A percentile compares a stretch with the other conserved stretches of the same genome.
Conservation (phyloP, 129 eudicot species). For the Logfia minima region DNA sequence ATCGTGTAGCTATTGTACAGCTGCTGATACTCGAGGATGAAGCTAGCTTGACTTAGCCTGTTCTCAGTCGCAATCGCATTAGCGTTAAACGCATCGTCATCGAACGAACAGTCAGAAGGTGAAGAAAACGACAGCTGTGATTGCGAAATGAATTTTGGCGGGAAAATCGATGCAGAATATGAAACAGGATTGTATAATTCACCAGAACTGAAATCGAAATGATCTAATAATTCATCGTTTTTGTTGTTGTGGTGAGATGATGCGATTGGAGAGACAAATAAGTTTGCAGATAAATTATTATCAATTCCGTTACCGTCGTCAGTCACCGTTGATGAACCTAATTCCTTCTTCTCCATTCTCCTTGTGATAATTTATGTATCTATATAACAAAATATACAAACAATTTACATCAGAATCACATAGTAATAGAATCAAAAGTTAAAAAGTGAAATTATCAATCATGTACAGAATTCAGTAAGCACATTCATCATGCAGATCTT, state of each 20-base stretch:
- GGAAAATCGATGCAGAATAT: conserved; percentile 44
- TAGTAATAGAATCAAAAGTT: neutral
- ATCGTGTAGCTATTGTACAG: conserved; percentile 54
- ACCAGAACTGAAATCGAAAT: conserved; percentile 40
- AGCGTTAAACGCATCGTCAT: conserved; percentile 38
- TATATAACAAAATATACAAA: conserved; percentile 10
- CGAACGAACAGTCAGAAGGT: conserved; percentile 55
- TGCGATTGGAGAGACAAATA: conserved; percentile 41
- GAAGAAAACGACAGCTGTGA: conserved; percentile 45
- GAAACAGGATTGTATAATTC: conserved; percentile 42
- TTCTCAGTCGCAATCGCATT: conserved; percentile 42
- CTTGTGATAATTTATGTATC: conserved; percentile 24
- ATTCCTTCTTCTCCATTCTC: conserved; percentile 53
- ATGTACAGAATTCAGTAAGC: neutral
- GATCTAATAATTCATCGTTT: conserved; percentile 11
- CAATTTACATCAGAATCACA: conserved; percentile 1
- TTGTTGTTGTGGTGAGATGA: conserved; percentile 24
- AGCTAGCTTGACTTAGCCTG: conserved; percentile 56
- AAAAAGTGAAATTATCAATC: neutral
- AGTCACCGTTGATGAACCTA: conserved; percentile 26
- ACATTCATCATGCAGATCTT: neutral
- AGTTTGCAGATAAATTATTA: conserved; percentile 30
- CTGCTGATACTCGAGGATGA: conserved; percentile 65
- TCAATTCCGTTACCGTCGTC: conserved; percentile 11
- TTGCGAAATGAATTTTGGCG: conserved; percentile 33